Base-by-base conservation (phyloP, 352 stramenopile genomes). In the Globisporangium spinosum region DNA sequence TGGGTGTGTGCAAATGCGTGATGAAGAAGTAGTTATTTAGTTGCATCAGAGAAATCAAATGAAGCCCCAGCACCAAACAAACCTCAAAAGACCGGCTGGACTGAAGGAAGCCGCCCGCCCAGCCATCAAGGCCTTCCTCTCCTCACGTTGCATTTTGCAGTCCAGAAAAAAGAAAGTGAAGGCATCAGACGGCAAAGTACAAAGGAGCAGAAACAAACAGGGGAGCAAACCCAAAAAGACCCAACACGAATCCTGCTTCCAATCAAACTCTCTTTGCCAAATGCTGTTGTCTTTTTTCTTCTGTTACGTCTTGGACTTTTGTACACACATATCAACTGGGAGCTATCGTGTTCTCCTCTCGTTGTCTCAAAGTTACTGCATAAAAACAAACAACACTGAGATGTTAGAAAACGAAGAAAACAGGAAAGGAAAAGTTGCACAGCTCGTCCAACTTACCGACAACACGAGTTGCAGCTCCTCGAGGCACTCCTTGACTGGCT, bases 401-500 rank as follows among this genome's bases (percentile, higher is more conserved):
- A 45, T 51, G 10, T 58, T 27, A 43, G 55, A 27, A n/a, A 13
- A 22, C 8, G 17, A 43, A 15, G 13, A 29, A 40, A 3, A 7
- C 10, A 10, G 9, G 8, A 59, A 59, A 38, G 2, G 35, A 27
- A 9, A 9, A 40, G 17, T 25, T 20, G 32, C 27, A 7, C 54
- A 13, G 8, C 40, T 65, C 17, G 2, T 17, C 22, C 47, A n/a
- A 62, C 32, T 58, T 27, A 35, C 59, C 64, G 63, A 68, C 32
- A 88, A 53, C 55, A 84, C 40, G 15, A 74, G 58, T 60, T 81
- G 74, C 1, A 92, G 72, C 69, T 92, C 84, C 17, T 73, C 69
- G 9, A 92, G 67, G 54, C 84, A 92, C 57, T 84, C 82, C 34
- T 82, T 71, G 34, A 89, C 77, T 0, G 67, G 43, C n/a, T 65